These are phyloP conservation scores for Paraphaeosphaeria minitans DNA, from an alignment of 2,329 filamentous ascomycete species.

Conservation along the genomic window DNA sequence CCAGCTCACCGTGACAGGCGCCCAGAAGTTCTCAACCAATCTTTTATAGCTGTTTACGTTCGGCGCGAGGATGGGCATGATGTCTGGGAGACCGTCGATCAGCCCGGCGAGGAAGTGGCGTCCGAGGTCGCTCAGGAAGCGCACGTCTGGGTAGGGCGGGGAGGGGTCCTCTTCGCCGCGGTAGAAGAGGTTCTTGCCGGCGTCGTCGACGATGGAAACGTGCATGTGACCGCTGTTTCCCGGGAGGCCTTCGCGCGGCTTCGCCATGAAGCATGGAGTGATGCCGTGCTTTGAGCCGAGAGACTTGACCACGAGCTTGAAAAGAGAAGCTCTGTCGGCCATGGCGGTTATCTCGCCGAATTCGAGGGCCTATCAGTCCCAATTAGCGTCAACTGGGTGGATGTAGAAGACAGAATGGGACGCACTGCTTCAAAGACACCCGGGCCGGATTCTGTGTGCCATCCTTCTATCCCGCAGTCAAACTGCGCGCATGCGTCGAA, in stretches of 20 bases:
- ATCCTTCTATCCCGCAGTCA: conserved; percentile 83
- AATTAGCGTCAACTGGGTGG: conserved; percentile 18
- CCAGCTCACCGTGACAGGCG: conserved; percentile 96
- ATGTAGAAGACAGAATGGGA: background rate
- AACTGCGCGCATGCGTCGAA: conserved; percentile 82
- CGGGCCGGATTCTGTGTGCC: conserved; percentile 93
- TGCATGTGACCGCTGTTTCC: conserved; percentile 98
- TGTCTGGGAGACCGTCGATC: conserved; percentile 84
- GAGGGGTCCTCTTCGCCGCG: conserved; percentile 73
- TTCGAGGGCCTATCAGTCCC: conserved; percentile 68
- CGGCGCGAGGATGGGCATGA: conserved; percentile 94
- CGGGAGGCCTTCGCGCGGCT: conserved; percentile 86
- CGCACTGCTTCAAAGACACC: conserved; percentile 89
- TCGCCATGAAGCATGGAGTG: conserved; percentile 98
- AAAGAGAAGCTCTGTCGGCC: conserved; percentile 89
- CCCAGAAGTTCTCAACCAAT: conserved; percentile 98
- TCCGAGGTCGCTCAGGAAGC: conserved; percentile 82
- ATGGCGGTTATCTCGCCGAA: conserved; percentile 86
- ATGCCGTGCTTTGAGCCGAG: conserved; percentile 86
- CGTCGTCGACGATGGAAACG: conserved; percentile 79
- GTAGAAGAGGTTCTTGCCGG: conserved; percentile 84
- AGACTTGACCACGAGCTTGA: conserved; percentile 94
- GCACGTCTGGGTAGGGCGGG: conserved; percentile 64
- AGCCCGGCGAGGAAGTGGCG: conserved; percentile 92
- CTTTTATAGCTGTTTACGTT: conserved; percentile 98